phyloP scores from a whole-genome alignment of 805 yeast species.

The Candida suzukii region DNA sequence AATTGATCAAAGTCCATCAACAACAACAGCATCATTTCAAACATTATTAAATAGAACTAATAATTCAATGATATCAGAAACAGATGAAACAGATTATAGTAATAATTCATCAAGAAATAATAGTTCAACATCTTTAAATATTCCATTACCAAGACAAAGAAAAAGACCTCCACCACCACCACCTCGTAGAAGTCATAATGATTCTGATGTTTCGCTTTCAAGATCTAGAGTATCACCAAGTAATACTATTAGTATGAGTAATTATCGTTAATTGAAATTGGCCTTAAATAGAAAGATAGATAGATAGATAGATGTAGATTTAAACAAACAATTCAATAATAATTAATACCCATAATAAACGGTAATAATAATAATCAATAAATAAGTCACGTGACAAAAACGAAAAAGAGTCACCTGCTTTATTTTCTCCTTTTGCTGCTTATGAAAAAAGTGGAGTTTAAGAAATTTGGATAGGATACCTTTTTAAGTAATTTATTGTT shows the following conservation, averaged over 20 bases:
- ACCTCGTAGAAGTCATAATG: slow-evolving; percentile 4
- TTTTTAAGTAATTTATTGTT: too few relatives aligned
- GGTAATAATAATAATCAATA: too few relatives aligned
- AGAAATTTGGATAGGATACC: too few relatives aligned
- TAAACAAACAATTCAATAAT: background rate
- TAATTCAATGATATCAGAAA: background rate
- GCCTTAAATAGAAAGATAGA: too few relatives aligned
- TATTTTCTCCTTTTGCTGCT: too few relatives aligned
- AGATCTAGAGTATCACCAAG: slow-evolving; percentile 6
- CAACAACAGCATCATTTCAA: background rate
- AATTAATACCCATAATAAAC: too few relatives aligned
- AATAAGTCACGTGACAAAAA: too few relatives aligned
- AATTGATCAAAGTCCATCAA: background rate
- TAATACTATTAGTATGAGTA: too few relatives aligned
- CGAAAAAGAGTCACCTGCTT: too few relatives aligned
- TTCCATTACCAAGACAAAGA: background rate
- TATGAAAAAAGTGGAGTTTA: too few relatives aligned
- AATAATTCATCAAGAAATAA: background rate
- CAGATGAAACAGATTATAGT: background rate
- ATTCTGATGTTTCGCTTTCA: slow-evolving; percentile 13
- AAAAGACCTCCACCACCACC: slow-evolving; percentile 13
- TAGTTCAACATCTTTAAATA: background rate
- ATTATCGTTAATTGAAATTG: too few relatives aligned
- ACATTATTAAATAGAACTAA: background rate
- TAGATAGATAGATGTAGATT: background rate